A percentile compares a stretch with the other conserved stretches of the same genome.
These are phyloP conservation scores for Scytalidium sp. DNA, from an alignment of 2,329 filamentous ascomycete species.

Conservation along the genomic window DNA sequence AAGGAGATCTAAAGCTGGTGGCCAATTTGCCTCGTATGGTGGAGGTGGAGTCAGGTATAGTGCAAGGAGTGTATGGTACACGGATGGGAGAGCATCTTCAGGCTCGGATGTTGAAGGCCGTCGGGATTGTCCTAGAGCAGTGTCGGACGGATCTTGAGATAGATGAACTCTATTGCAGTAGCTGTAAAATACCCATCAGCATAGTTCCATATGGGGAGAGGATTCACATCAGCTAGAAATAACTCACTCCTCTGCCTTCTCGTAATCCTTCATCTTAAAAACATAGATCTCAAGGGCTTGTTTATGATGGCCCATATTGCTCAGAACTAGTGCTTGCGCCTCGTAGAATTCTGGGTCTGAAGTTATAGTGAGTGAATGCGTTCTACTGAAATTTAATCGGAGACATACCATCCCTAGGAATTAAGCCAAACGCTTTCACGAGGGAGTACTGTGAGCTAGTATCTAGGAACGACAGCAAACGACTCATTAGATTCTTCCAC, in stretches of 20 bases:
- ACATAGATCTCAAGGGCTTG: slow-evolving; percentile 97
- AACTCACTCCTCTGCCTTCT: slow-evolving; percentile 86
- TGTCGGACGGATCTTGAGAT: slow-evolving; percentile 43
- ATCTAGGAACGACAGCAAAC: slow-evolving; percentile 72
- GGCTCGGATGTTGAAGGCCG: slow-evolving; percentile 40
- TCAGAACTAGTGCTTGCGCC: slow-evolving; percentile 83
- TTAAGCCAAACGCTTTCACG: slow-evolving; percentile 69
- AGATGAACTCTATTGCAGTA: slow-evolving; percentile 89
- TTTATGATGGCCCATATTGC: slow-evolving; percentile 93
- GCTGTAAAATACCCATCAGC: slow-evolving; percentile 36
- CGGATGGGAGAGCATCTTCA: slow-evolving; percentile 63
- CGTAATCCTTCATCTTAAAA: slow-evolving; percentile 84
- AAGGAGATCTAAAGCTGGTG: slow-evolving; percentile 81
- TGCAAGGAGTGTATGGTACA: slow-evolving; percentile 87
- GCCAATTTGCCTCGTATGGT: slow-evolving; percentile 68
- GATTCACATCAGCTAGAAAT: neutral
- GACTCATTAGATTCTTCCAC: slow-evolving; percentile 58
- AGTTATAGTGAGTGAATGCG: slow-evolving; percentile 8
- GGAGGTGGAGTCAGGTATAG: slow-evolving; percentile 82
- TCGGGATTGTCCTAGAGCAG: slow-evolving; percentile 28
- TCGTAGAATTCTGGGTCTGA: slow-evolving; percentile 84
- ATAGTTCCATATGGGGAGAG: neutral
- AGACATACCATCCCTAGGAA: slow-evolving; percentile 73
- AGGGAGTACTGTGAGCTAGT: slow-evolving; percentile 79
- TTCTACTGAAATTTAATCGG: neutral